Evolutionary conservation across 2,329 filamentous ascomycete genomes (phyloP), one percentile per base, ranked within the genome.

Genomic region (Myriangium duriaei): DNA sequence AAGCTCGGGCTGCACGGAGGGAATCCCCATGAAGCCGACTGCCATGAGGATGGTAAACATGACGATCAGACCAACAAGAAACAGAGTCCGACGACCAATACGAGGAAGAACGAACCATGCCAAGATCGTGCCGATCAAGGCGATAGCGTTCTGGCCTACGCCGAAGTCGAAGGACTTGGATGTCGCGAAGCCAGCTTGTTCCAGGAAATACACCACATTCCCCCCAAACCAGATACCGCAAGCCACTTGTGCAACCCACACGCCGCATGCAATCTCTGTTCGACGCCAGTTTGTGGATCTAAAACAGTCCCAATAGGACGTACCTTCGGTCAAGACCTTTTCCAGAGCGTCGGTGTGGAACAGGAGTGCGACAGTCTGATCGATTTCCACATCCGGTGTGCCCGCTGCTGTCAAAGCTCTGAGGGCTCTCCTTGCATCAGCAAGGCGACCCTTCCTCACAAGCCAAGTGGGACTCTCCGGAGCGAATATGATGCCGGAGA

Each of bases 131-230:
- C 63, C 62, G 3, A 63, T 26, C 13, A 66, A 55, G 3, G 60
- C 63, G 2, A 67, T 49, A 0, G 58, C 62, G 3, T 60, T 58
- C 19, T 61, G 54, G 4, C 59, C 63, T 6, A 66, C 45, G 30
- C 56, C 55, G 56, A 66, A 58, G 31, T 49, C 49, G 48, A 60
- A 62, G 1, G 62, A 60, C 33, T 61, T 44, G 6, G 54, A 47
- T 26, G 61, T 57, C 4, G 51, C 46, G 28, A 61, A 44, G 2
- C 63, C 63, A 3, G 62, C 62, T 6, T 58, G 58, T 34, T 65
- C 50, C 51, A 68, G 67, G 54, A 68, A 68, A 49, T 68, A 68
- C 2, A 59, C 64, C 4, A 57, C 56, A 46, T 62, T 65, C 18
- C 61, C 61, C 5, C 64, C 59, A 37, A 66, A 47, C 37, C 53